Conservation (phyloP, 1,284 basidiomycete genomes). For the Rhodotorula mucilaginosa region DNA sequence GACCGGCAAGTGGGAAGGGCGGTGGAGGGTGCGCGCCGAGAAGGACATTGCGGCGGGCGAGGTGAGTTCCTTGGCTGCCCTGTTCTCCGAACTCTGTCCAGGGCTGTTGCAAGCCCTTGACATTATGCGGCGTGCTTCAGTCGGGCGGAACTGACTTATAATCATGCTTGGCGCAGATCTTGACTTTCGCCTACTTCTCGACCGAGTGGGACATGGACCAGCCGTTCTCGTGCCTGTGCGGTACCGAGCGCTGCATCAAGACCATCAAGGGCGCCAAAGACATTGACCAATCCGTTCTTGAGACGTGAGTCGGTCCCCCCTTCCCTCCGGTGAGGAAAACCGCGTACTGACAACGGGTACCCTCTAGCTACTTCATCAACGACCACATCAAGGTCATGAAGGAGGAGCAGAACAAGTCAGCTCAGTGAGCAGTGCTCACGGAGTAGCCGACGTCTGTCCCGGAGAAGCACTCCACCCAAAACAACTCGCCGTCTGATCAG, state of each 20-base stretch:
- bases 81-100: background rate
- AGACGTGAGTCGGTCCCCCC: slow-evolving; percentile 15
- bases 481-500: background rate
- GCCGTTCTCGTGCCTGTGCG: slow-evolving; percentile 61
- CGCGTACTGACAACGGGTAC: background rate
- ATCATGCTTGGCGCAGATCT: slow-evolving; percentile 25
- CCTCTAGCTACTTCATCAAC: slow-evolving; percentile 34
- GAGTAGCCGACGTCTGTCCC: background rate
- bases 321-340: background rate
- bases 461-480: background rate
- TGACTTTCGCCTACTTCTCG: slow-evolving; percentile 64
- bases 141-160: background rate
- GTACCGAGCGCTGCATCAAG: slow-evolving; percentile 51
- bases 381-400: slow-evolving; percentile 37
- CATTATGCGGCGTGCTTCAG: no score
- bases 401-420: slow-evolving; percentile 1
- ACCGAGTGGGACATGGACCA: slow-evolving; percentile 72
- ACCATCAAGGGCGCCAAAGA: slow-evolving; percentile 52
- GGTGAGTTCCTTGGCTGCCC: slow-evolving; percentile 23
- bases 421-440: slow-evolving; percentile 1
- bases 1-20: slow-evolving; percentile 13
- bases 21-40: slow-evolving; percentile 49
- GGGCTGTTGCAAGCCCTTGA: no score
- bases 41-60: slow-evolving; percentile 53
- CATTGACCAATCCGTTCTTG: slow-evolving; percentile 39